Evolutionary conservation across 2,329 filamentous ascomycete species (phyloP), one percentile per base, ranked within the genome.

Genomic region (Coniochaeta sp.): DNA sequence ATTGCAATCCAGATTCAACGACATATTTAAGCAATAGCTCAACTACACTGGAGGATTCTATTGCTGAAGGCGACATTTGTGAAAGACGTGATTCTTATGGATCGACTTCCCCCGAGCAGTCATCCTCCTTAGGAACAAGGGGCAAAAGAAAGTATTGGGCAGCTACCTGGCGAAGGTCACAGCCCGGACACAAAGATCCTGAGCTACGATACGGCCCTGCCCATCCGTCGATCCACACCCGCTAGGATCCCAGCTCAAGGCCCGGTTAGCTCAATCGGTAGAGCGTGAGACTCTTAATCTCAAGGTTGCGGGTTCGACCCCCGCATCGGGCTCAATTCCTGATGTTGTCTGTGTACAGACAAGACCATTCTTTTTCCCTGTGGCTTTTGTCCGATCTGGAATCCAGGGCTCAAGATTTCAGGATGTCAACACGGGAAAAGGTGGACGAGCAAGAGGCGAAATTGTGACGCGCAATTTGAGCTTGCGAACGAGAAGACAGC

Each of bases 201-300:
- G 40, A 47, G 43, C 26, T 22, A 26, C 2, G 11, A 47, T 26
- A 47, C 43, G 19, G 43, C 43, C 43, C 43, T 22, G 43, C 12
- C 43, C 19, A 12, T 6, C 43, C 43, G 16, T 47, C 43, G 43
- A 26, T 47, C 43, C 43, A 47, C 22, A 47, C 34, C 11, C 19
- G 22, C 19, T 26, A 26, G 43, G 22, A 26, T 14, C 22, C 9
- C 43, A 7, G 43, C 22, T 47, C 11, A 14, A 47, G 11, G 52
- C 24, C 52, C 52, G 26, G 52, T 55, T 57, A 40, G 33, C 55
- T 57, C 55, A 57, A 57, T 40, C 33, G 33, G 33, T 57, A 57
- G 55, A 57, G 55, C 55, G 55, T 57, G 55, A 57, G 55, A 57
- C 55, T 57, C 55, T 40, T 57, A 57, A 40, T 47, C 19, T 24